Evolutionary conservation across 176 grass and related monocot genomes (phyloP), one percentile per base, ranked within the genome.

Genomic region (Carex myosuroides): DNA sequence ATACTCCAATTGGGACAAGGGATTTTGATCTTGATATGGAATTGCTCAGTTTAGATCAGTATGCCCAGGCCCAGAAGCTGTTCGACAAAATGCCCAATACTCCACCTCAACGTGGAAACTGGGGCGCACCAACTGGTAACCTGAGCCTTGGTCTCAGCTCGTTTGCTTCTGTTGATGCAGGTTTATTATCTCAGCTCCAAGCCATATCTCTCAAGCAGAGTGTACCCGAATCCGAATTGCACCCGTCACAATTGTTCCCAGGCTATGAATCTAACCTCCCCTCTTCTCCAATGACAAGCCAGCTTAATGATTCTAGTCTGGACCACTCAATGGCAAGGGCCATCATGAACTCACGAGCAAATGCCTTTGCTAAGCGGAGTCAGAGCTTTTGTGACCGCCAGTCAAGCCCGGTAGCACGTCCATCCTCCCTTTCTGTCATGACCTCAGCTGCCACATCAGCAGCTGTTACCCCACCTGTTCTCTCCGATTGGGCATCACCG

Each of bases 371-470:
- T 13, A 94, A 94, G 87, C 91, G 96, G 50, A 99, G 96, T 84
- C 93, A 95, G 88, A 99, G 96, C 90, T 99, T 99, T 86, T 85
- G 87, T 54, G 96, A 99, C 83, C 96, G 93, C 79, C 12, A 88
- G 85, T 10, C 79, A 82, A 60, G 69, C 85, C 5, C 81, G 64
- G 79, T 77, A 24, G 64, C 73, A 69, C 17, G 9, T 59, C 33
- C 87, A 79, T 88, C 87, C 4, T 7, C 81, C n/a, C 87, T 91
- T 65, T 89, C 91, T 9, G 84, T 88, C 60, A 94, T 94, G 92
- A 91, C 90, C 8, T 88, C 77, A 59, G 33, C 92, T 37, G 69
- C 61, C 62, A 83, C 66, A 39, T 85, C 88, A 0, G 63, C 87
- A 14, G 33, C 83, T 3, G 76, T 65, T 37, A 12, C 86, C 33